These are phyloP conservation scores for Apiospora kogelbergensis DNA, from an alignment of 2,329 filamentous ascomycete species.

Conservation along the genomic window DNA sequence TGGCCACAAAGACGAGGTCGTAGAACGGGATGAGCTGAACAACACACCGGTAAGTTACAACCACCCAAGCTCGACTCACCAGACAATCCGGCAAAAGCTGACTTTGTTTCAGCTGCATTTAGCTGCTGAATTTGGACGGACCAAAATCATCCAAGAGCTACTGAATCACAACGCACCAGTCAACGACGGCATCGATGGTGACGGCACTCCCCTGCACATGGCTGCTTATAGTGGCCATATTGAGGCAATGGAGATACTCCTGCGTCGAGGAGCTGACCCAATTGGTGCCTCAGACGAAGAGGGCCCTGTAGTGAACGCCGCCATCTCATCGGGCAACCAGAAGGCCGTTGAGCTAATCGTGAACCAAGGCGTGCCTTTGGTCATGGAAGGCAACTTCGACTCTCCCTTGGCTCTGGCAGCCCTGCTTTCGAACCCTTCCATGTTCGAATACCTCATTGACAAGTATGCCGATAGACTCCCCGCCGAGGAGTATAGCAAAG, in stretches of 20 bases:
- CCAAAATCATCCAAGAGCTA: slow-evolving; percentile 37
- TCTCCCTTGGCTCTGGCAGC: slow-evolving; percentile 39
- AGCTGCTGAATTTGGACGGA: slow-evolving; percentile 31
- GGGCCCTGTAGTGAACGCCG: slow-evolving; percentile 39
- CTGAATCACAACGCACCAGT: slow-evolving; percentile 33
- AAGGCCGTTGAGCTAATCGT: slow-evolving; percentile 41
- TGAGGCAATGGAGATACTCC: slow-evolving; percentile 39
- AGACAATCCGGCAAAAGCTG: neutral
- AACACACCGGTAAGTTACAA: slow-evolving; percentile 35
- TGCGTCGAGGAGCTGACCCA: slow-evolving; percentile 36
- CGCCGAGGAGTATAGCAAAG: slow-evolving; percentile 38
- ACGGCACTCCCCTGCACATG: slow-evolving; percentile 39
- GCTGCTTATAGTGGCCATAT: slow-evolving; percentile 39
- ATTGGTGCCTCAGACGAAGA: slow-evolving; percentile 31
- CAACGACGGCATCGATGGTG: slow-evolving; percentile 34
- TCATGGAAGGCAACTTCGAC: slow-evolving; percentile 28
- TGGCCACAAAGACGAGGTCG: slow-evolving; percentile 35
- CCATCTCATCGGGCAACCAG: slow-evolving; percentile 41
- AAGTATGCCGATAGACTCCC: slow-evolving; percentile 40
- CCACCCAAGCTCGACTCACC: neutral
- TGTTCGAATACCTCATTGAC: slow-evolving; percentile 41
- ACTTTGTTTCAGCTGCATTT: slow-evolving; percentile 28
- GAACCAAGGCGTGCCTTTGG: slow-evolving; percentile 35
- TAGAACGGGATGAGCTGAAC: slow-evolving; percentile 27
- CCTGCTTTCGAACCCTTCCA: slow-evolving; percentile 36